Conservation (phyloP, 805 yeast species). For the Kuraishia molischiana region DNA sequence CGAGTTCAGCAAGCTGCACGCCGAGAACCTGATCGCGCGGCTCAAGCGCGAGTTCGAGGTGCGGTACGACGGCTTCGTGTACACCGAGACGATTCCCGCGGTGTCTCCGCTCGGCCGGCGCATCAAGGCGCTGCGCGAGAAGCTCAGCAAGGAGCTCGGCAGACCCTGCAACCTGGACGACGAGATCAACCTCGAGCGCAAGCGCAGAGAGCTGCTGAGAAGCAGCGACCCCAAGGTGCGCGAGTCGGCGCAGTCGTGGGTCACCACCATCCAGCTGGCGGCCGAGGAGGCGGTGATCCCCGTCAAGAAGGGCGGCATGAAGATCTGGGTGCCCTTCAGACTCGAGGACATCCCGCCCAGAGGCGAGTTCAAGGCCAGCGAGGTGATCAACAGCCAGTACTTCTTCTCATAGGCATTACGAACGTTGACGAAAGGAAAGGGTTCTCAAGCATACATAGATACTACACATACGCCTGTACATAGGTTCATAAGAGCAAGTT, state of each 20-base stretch:
- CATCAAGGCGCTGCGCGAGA: constrained; percentile 38
- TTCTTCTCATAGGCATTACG: constrained; percentile 46
- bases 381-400: constrained; percentile 64
- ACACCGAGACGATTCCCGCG: constrained; percentile 44
- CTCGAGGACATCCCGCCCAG: constrained; percentile 68
- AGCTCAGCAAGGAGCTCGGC: constrained; percentile 37
- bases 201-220: constrained; percentile 43
- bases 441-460: not conserved
- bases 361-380: constrained; percentile 77
- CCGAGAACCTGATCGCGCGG: constrained; percentile 58
- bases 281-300: constrained; percentile 15
- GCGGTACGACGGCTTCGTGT: constrained; percentile 67
- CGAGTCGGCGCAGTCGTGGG: constrained; percentile 42
- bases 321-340: constrained; percentile 54
- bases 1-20: constrained; percentile 71
- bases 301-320: constrained; percentile 14
- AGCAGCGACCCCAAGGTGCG: constrained; percentile 41
- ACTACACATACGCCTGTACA: not conserved
- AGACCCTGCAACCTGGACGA: constrained; percentile 56
- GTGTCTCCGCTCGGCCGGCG: constrained; percentile 39
- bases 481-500: too few relatives aligned
- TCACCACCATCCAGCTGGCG: constrained; percentile 60
- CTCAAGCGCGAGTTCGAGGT: constrained; percentile 71
- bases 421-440: not conserved
- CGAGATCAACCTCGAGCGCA: constrained; percentile 63